These are phyloP conservation scores for Solanum medicagineum DNA, from an alignment of 257 asterid species.

Conservation along the genomic window DNA sequence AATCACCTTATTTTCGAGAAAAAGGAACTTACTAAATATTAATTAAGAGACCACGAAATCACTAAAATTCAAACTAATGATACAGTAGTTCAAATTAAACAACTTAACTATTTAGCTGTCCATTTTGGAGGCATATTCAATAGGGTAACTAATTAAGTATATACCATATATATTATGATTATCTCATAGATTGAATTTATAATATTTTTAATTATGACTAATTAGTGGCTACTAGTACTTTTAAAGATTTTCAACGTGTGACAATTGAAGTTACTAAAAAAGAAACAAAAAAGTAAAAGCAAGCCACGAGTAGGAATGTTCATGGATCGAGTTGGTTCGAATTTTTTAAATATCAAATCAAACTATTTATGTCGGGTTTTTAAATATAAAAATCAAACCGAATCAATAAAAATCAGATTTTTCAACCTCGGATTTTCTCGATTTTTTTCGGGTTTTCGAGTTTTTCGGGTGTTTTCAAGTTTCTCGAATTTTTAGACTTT, in stretches of 20 bases:
- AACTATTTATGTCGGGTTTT: too few relatives aligned
- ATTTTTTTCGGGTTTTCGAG: too few relatives aligned
- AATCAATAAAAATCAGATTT: too few relatives aligned
- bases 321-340: too few relatives aligned
- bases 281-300: not conserved
- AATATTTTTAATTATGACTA: not conserved
- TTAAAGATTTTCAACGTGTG: not conserved
- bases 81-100: not conserved
- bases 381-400: too few relatives aligned
- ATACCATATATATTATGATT: not conserved
- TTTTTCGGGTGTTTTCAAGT: too few relatives aligned
- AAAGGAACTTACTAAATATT: not conserved
- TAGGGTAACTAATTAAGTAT: not conserved
- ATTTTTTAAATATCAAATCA: too few relatives aligned
- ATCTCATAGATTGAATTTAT: not conserved
- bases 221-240: not conserved
- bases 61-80: not conserved
- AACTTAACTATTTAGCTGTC: not conserved
- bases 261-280: not conserved
- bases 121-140: not conserved
- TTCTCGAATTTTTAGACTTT: too few relatives aligned
- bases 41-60: not conserved
- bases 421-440: too few relatives aligned
- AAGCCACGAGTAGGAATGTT: not conserved
- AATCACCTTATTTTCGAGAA: not conserved